Evolutionary conservation across 257 asterid genomes (phyloP).

Genomic region (Solanum clarkiae): DNA sequence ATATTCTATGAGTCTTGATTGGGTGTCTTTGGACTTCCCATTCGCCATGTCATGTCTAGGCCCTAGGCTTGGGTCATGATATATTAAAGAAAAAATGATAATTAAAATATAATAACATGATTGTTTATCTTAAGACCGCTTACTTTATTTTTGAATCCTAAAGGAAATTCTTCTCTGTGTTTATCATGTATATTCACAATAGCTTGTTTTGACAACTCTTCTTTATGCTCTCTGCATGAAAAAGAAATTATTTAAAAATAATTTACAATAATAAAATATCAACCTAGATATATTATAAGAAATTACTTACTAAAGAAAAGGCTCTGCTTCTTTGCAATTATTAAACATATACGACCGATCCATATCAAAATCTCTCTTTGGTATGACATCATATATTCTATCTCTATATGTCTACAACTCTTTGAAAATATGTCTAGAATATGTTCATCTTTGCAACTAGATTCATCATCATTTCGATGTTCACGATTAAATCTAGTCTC

Average conservation of each 20-base stretch:
- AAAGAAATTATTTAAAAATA: neutral
- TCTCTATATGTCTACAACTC: neutral
- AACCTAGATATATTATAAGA: neutral
- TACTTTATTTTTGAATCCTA: neutral
- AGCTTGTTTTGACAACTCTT: neutral
- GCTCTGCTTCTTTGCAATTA: no score
- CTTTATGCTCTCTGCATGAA: neutral
- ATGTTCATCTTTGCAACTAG: neutral
- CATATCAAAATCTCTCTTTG: neutral
- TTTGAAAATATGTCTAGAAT: neutral
- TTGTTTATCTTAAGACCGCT: neutral
- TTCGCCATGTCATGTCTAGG: no score
- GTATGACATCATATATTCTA: no score
- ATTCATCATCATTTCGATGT: neutral
- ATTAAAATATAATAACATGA: neutral
- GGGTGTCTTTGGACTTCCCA: no score
- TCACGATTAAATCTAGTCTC: neutral
- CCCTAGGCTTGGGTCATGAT: no score
- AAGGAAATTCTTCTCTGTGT: neutral
- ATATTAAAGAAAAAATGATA: neutral
- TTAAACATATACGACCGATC: neutral
- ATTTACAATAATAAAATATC: neutral
- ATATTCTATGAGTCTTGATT: no score
- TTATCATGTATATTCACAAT: neutral
- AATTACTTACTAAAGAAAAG: no score